Evolutionary conservation across 177 flowering plant species (phyloP).

Genomic region (Vitis hybrid): DNA sequence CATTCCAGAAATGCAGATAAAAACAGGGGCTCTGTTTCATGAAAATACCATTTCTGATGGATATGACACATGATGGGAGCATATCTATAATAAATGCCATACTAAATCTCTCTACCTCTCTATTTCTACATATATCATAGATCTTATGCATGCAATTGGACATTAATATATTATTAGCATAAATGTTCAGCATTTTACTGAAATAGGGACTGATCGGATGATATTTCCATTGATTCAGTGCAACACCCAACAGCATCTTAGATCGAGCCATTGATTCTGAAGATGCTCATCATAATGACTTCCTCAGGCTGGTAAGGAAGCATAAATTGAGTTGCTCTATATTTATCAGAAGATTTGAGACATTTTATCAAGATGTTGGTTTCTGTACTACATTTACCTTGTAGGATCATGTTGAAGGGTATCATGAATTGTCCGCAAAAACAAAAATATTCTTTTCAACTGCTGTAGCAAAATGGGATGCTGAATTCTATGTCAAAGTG

Average conservation of each 20-base stretch:
- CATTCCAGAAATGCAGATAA: too few relatives aligned
- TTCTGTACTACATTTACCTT: constrained; percentile 15
- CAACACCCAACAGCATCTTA: constrained; percentile 84
- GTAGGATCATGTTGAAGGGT: constrained; percentile 97
- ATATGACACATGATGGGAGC: too few relatives aligned
- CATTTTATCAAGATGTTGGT: background rate
- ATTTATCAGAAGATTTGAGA: background rate
- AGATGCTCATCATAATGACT: constrained; percentile 86
- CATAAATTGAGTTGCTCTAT: background rate
- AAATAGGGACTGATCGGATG: constrained; percentile 12
- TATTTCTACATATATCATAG: too few relatives aligned
- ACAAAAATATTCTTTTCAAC: constrained; percentile 85
- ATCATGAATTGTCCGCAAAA: constrained; percentile 91
- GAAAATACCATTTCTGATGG: too few relatives aligned
- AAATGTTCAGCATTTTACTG: background rate
- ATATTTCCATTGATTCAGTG: constrained; percentile 50
- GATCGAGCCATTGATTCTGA: constrained; percentile 95
- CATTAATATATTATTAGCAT: background rate
- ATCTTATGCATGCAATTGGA: background rate
- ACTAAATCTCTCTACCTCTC: background rate
- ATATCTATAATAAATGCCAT: background rate
- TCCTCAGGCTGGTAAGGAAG: constrained; percentile 77
- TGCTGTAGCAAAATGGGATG: constrained; percentile 90
- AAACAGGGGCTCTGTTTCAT: too few relatives aligned
- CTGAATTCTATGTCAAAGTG: constrained; percentile 90